Percentiles rank a stretch among this genome's conserved stretches.
These are phyloP conservation scores for Letharia lupina DNA, from an alignment of 495 filamentous ascomycete genomes.

Conservation along the genomic window DNA sequence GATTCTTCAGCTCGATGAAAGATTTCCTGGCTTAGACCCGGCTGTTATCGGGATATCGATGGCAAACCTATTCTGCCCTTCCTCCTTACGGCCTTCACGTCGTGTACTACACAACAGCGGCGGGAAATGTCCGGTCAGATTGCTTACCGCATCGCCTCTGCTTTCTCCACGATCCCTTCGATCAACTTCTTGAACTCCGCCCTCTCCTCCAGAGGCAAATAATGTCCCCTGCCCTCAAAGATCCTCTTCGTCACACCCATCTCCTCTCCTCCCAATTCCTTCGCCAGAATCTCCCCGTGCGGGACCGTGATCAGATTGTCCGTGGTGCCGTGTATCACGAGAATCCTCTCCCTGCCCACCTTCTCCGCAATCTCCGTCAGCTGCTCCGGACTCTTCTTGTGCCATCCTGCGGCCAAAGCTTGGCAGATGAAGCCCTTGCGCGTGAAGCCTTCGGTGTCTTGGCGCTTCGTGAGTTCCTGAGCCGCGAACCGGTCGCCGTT, in stretches of 20 bases:
- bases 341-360: constrained; percentile 62
- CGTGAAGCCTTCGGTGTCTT: constrained; percentile 44
- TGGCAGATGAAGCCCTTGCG: constrained; percentile 65
- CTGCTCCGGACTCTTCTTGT: constrained; percentile 58
- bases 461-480: constrained; percentile 59
- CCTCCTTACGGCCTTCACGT: background rate
- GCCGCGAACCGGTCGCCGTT: constrained; percentile 74
- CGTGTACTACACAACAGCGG: background rate
- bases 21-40: too few relatives aligned
- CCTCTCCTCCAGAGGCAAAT: constrained; percentile 52
- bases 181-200: constrained; percentile 51
- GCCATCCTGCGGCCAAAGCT: constrained; percentile 68
- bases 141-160: background rate
- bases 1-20: too few relatives aligned
- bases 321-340: constrained; percentile 62
- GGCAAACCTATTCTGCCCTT: too few relatives aligned
- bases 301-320: constrained; percentile 63
- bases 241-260: constrained; percentile 41
- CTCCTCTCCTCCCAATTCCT: constrained; percentile 38
- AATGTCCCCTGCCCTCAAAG: constrained; percentile 62
- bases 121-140: background rate
- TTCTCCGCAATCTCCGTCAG: constrained; percentile 51
- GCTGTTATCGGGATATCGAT: too few relatives aligned
- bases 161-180: constrained; percentile 39
- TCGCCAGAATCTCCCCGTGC: constrained; percentile 52